Base-by-base conservation (phyloP, 257 asterid species). In the Fraxinus anomala region DNA sequence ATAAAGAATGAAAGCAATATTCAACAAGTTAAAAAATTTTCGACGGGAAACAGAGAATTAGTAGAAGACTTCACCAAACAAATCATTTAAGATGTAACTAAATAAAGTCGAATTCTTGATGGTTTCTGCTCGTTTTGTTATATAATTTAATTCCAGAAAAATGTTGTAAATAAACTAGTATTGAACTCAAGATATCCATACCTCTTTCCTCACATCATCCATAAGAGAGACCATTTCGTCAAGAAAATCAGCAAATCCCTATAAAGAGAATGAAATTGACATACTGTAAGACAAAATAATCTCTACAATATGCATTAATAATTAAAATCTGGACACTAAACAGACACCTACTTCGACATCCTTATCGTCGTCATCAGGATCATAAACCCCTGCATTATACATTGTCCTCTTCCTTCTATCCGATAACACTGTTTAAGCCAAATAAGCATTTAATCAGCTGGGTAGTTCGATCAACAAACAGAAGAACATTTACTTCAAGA, bases 331-430 rank as follows among this genome's bases (percentile, higher is more conserved):
- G 56, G n/a, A 14, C n/a, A 59, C 4, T 8, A 59, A 56, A 7
- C 28, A 6, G 12, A 59, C 24, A 59, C 89, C 13, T 70, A 89
- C 97, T 84, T 89, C 89, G 1, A 82, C 83, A 37, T 90, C 97
- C 66, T 87, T 92, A 2, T 87, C 94, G 7, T 88, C 97, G 24
- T 87, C 96, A 6, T 83, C 84, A 26, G 82, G 86, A 69, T 84
- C 87, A 70, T 85, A 89, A n/a, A 94, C 61, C 40, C 98, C 98
- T 23, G 90, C 84, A 76, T 95, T 97, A 83, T 90, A 95, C 86
- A 91, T 37, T 82, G 76, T 74, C 81, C 94, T 90, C 86, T 86
- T 93, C 37, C 75, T 88, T 74, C 49, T 80, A 77, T 95, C 97
- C 0, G 99, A 95, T n/a, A 95, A 70, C 30, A 93, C 98, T 92